Evolutionary conservation across 129 eudicot species (phyloP).

Genomic region (Flaveria robusta): DNA sequence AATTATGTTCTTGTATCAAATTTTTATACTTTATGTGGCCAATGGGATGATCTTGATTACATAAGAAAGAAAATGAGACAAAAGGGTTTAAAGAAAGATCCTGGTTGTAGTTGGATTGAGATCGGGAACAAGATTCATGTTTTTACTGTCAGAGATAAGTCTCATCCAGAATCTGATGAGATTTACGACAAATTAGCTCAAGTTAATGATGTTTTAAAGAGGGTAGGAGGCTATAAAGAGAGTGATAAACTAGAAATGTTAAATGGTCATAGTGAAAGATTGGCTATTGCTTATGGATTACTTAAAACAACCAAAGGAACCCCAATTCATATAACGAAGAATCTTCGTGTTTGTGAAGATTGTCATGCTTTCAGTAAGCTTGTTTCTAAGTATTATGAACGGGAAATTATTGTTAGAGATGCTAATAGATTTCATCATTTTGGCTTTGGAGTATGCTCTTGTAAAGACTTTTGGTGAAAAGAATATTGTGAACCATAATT

Average conservation of each 20-base stretch:
- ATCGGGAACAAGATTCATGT: constrained; percentile 59
- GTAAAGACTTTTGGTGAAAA: constrained; percentile 71
- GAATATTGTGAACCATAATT: not conserved
- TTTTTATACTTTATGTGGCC: constrained; percentile 52
- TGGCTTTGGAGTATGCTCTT: constrained; percentile 72
- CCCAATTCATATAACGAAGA: constrained; percentile 73
- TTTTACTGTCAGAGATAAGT: constrained; percentile 61
- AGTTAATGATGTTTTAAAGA: constrained; percentile 54
- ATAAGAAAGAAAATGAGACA: constrained; percentile 67
- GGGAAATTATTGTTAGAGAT: constrained; percentile 78
- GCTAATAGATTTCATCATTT: constrained; percentile 90
- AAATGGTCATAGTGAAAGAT: constrained; percentile 73
- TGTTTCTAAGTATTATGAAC: constrained; percentile 48
- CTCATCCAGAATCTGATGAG: constrained; percentile 62
- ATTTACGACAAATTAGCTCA: constrained; percentile 53
- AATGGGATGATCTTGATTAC: constrained; percentile 70
- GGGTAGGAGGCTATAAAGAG: constrained; percentile 59
- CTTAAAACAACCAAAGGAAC: constrained; percentile 46
- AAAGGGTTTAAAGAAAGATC: constrained; percentile 74
- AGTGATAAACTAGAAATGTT: constrained; percentile 62
- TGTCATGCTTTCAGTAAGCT: constrained; percentile 79
- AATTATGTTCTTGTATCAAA: constrained; percentile 82
- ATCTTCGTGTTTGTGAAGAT: constrained; percentile 80
- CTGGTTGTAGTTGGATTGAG: constrained; percentile 98
- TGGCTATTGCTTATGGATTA: constrained; percentile 78